These are phyloP conservation scores for Hepatocystis sp. DNA, from an alignment of 169 alveolate species.

Conservation along the genomic window DNA sequence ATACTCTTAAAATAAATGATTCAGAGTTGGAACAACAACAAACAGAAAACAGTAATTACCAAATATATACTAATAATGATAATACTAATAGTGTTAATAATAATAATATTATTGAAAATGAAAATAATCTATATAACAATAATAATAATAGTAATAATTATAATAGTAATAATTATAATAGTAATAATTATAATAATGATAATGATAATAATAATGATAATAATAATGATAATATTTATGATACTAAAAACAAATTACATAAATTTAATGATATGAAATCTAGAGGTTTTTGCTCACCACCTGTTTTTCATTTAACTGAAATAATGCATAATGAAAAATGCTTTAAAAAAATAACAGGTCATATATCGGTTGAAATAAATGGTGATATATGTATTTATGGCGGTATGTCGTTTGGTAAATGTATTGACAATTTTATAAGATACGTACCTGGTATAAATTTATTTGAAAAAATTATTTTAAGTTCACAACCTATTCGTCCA, in stretches of 20 bases:
- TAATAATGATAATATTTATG: not conserved
- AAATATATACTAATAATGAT: too few relatives aligned
- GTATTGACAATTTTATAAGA: constrained; percentile 62
- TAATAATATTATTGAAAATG: too few relatives aligned
- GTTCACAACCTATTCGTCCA: constrained; percentile 38
- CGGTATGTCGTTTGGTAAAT: constrained; percentile 47
- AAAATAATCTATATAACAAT: too few relatives aligned
- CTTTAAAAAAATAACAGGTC: constrained; percentile 66
- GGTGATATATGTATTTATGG: constrained; percentile 76
- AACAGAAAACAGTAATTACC: too few relatives aligned
- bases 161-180: too few relatives aligned
- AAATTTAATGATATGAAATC: constrained; percentile 12
- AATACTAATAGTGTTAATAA: too few relatives aligned
- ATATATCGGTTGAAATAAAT: constrained; percentile 64
- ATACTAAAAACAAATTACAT: not conserved
- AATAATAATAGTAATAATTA: too few relatives aligned
- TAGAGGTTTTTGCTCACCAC: constrained; percentile 67
- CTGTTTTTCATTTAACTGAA: constrained; percentile 72
- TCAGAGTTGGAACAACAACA: too few relatives aligned
- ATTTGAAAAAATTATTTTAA: constrained; percentile 62
- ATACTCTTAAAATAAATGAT: too few relatives aligned
- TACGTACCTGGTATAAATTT: constrained; percentile 75
- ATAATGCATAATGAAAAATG: constrained; percentile 71
- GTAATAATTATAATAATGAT: too few relatives aligned
- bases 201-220: too few relatives aligned